phyloP scores from a whole-genome alignment of 352 stramenopile species.

The Blastocystis sp. region DNA sequence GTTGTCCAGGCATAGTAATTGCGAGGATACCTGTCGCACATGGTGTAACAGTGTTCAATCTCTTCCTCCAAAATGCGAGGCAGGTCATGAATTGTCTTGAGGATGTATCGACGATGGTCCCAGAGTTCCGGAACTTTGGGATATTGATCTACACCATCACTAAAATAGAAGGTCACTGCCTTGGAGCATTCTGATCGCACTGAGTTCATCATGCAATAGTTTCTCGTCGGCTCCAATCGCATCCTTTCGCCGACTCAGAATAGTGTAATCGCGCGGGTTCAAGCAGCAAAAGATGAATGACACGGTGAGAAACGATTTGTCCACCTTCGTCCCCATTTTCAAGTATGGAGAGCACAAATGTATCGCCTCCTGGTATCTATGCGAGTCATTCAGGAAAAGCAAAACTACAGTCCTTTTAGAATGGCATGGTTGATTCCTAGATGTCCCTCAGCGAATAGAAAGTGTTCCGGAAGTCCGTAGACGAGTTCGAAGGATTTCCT shows the following conservation, averaged over 20 bases:
- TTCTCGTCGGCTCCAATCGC: background rate
- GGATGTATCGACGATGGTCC: slow-evolving; percentile 48
- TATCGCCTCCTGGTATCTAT: slow-evolving; percentile 26
- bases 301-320: background rate
- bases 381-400: background rate
- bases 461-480: background rate
- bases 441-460: slow-evolving; percentile 9
- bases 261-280: slow-evolving; percentile 57
- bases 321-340: background rate
- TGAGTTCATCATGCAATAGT: background rate
- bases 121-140: slow-evolving; percentile 59
- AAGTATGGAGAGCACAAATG: background rate
- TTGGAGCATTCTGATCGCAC: slow-evolving; percentile 7
- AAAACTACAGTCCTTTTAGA: background rate
- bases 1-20: slow-evolving; percentile 66
- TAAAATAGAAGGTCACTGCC: background rate
- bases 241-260: slow-evolving; percentile 46
- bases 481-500: background rate
- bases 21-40: slow-evolving; percentile 61
- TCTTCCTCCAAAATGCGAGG: background rate
- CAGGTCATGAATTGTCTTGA: background rate
- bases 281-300: slow-evolving; percentile 50
- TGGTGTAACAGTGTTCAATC: slow-evolving; percentile 36
- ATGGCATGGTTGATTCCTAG: slow-evolving; percentile 41
- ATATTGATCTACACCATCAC: slow-evolving; percentile 50